Evolutionary conservation across 805 yeast genomes (phyloP).

Genomic region (Yarrowia bubula): DNA sequence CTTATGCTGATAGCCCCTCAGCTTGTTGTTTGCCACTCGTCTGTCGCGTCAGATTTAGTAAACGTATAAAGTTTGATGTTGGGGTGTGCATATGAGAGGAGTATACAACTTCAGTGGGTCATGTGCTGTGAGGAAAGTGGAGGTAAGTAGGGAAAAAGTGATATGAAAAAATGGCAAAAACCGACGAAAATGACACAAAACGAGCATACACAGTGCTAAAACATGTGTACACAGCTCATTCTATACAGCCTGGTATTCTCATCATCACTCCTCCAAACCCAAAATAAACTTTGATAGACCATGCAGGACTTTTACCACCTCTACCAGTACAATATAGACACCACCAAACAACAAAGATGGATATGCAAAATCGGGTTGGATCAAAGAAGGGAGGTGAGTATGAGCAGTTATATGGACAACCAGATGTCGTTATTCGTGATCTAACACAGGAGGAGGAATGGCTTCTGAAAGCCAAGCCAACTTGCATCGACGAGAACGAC

Average conservation of each 20-base stretch:
- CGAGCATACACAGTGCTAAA: too few relatives aligned
- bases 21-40: neutral
- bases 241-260: too few relatives aligned
- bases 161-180: too few relatives aligned
- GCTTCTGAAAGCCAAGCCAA: conserved; percentile 73
- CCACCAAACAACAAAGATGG: conserved; percentile 51
- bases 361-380: conserved; percentile 84
- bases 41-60: neutral
- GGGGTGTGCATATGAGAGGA: neutral
- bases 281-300: neutral
- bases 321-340: neutral
- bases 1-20: too few relatives aligned
- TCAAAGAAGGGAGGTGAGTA: conserved; percentile 67
- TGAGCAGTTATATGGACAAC: neutral
- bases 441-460: conserved; percentile 64
- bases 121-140: neutral
- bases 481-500: conserved; percentile 63
- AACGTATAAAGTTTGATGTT: neutral
- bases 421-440: neutral
- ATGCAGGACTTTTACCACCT: neutral
- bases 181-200: too few relatives aligned
- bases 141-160: too few relatives aligned
- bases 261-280: neutral
- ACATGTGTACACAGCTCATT: too few relatives aligned
- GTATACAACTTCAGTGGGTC: neutral